Evolutionary conservation across 768 basidiomycete genomes (phyloP), one percentile per base, ranked within the genome.

Genomic region (Tremella yokohamensis): DNA sequence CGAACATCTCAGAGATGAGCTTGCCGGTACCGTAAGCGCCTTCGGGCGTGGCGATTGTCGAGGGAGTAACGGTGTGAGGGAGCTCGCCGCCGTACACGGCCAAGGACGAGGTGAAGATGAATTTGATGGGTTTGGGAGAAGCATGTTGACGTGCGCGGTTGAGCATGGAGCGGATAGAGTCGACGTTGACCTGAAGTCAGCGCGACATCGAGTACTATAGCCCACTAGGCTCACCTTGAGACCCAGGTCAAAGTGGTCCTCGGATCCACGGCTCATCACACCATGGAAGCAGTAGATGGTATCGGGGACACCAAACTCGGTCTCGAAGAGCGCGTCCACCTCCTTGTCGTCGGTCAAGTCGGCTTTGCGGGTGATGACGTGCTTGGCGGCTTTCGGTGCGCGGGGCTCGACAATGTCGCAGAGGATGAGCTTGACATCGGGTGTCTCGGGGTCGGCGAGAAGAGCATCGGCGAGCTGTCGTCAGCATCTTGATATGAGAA

Each of bases 11-110:
- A 12, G 80, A 79, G 16, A 80, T 77, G 58, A 84, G 79, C 65
- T 84, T 84, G 8, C 77, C 82, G 69, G 80, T 79, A n/a, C 84
- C 84, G 62, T 84, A 84, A 12, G 83, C 80, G 47, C 83, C 78
- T 60, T 84, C 79, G 13, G 84, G 84, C 3, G 81, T 82, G 8
- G 83, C 79, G 45, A 82, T 80, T 1, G 82, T 84, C 13, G 78
- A 77, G 4, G 80, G 76, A 3, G 76, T 78, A n/a, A 84, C 76
- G 20, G 82, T 69, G 16, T 80, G 57, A 9, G 74, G 76, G 39
- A 70, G 61, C 24, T 82, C 81, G 4, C 83, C 83, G 58, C 83
- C 83, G 66, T 83, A 84, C 2, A 85, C 83, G 18, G 84, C 84
- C 18, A 84, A 73, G 1, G 82, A 83, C 1, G 83, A 84, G 0